Percentiles rank a stretch among this genome's conserved stretches.
Evolutionary conservation across 2,329 filamentous ascomycete genomes (phyloP).

Genomic region (Fusarium lateritium): DNA sequence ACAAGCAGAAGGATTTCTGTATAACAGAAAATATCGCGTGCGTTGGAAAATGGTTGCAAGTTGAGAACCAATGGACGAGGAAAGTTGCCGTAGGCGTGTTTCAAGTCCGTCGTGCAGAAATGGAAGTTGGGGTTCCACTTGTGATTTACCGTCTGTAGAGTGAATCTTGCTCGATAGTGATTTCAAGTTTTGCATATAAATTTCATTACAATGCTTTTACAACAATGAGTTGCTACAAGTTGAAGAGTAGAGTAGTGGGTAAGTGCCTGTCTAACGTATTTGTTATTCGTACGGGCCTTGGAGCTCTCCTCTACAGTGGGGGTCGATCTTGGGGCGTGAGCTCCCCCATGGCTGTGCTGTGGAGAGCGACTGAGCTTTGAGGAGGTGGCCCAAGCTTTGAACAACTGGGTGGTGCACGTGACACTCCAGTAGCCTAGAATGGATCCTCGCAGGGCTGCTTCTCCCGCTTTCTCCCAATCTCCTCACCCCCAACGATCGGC

Average conservation of each 20-base stretch:
- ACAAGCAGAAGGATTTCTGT: neutral
- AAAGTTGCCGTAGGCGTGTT: constrained; percentile 5
- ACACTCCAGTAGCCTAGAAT: constrained; percentile 20
- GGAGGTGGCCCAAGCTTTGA: constrained; percentile 23
- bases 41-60: constrained; percentile 5
- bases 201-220: neutral
- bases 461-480: constrained; percentile 48
- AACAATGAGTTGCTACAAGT: neutral
- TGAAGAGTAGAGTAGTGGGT: neutral
- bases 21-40: neutral
- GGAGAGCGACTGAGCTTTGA: neutral
- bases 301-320: neutral
- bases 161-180: neutral
- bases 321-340: neutral
- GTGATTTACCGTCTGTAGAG: neutral
- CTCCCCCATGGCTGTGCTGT: too few relatives aligned
- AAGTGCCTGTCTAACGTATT: neutral
- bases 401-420: constrained; percentile 27
- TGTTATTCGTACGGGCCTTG: neutral
- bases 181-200: neutral
- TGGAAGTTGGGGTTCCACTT: constrained; percentile 1
- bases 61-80: neutral
- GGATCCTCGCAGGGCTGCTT: constrained; percentile 42
- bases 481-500: constrained; percentile 39
- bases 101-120: neutral